Conservation (phyloP, 768 basidiomycete species). For the Tylopilus vinaceipallidus region DNA sequence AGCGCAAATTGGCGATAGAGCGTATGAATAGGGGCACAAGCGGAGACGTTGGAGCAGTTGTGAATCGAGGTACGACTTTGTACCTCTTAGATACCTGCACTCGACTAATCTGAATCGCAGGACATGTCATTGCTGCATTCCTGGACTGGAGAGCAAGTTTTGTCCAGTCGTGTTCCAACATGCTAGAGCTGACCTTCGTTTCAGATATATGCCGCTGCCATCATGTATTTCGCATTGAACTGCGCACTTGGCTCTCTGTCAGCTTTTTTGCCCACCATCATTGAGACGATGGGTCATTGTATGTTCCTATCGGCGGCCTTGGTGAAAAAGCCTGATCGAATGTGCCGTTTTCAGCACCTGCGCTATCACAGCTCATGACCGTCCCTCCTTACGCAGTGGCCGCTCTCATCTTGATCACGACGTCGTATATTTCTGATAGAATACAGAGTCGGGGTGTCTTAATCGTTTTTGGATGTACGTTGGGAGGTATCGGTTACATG, state of each 20-base stretch:
- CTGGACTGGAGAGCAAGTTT: conserved; percentile 43
- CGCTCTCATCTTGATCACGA: conserved; percentile 34
- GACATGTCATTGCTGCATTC: conserved; percentile 43
- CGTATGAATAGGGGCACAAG: conserved; percentile 41
- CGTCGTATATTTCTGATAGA: conserved; percentile 43
- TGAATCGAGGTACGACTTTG: conserved; percentile 37
- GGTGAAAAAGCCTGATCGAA: not conserved
- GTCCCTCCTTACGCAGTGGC: conserved; percentile 54
- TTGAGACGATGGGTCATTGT: conserved; percentile 49
- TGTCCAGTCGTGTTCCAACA: not conserved
- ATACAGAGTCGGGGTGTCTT: conserved; percentile 42
- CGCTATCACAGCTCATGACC: conserved; percentile 47
- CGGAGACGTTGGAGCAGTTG: conserved; percentile 41
- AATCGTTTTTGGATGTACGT: conserved; percentile 26
- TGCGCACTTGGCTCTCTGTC: conserved; percentile 48
- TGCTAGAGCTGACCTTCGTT: conserved; percentile 4
- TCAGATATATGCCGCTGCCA: conserved; percentile 44
- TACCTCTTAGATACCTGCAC: not conserved
- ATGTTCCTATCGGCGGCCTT: conserved; percentile 7
- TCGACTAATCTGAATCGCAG: conserved; percentile 21
- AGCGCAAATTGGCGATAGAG: conserved; percentile 32
- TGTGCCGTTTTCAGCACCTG: conserved; percentile 33
- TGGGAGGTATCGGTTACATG: conserved; percentile 44
- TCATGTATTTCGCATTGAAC: conserved; percentile 49
- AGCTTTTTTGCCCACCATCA: conserved; percentile 56